Evolutionary conservation across 192 early-diverging fungal species (phyloP).

Genomic region (Linnemannia schmuckeri): DNA sequence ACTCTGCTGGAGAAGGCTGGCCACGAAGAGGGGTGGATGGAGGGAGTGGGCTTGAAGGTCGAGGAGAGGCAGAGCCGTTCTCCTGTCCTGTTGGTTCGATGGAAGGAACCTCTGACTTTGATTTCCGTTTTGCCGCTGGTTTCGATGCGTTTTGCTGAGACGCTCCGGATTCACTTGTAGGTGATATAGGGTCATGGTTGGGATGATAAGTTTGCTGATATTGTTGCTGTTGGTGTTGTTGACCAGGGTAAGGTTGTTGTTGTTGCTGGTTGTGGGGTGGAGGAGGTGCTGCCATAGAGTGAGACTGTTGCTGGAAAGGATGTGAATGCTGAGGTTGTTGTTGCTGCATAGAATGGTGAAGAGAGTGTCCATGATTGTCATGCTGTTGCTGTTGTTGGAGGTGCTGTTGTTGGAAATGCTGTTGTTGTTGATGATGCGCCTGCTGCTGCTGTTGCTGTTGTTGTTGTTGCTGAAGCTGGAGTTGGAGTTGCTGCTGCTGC

Average conservation of each 20-base stretch:
- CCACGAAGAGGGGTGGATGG: background rate
- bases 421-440: slow-evolving; percentile 16
- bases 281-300: slow-evolving; percentile 16
- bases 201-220: background rate
- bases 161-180: background rate
- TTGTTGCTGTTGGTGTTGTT: slow-evolving; percentile 18
- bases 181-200: background rate
- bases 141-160: slow-evolving; percentile 2
- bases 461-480: slow-evolving; percentile 30
- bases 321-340: slow-evolving; percentile 10
- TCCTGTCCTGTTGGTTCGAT: background rate
- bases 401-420: slow-evolving; percentile 18
- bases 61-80: slow-evolving; percentile 11
- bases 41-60: slow-evolving; percentile 21
- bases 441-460: slow-evolving; percentile 39
- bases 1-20: background rate
- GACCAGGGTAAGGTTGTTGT: slow-evolving; percentile 8
- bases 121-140: slow-evolving; percentile 25
- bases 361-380: slow-evolving; percentile 5
- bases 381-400: slow-evolving; percentile 25
- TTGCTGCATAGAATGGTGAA: slow-evolving; percentile 18
- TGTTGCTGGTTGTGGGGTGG: slow-evolving; percentile 16
- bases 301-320: slow-evolving; percentile 1
- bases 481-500: slow-evolving; percentile 30
- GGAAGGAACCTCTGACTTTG: slow-evolving; percentile 14